A percentile compares a stretch with the other conserved stretches of the same genome.
Conservation (phyloP, 805 yeast genomes). For the Saccharomycopsis sp. region DNA sequence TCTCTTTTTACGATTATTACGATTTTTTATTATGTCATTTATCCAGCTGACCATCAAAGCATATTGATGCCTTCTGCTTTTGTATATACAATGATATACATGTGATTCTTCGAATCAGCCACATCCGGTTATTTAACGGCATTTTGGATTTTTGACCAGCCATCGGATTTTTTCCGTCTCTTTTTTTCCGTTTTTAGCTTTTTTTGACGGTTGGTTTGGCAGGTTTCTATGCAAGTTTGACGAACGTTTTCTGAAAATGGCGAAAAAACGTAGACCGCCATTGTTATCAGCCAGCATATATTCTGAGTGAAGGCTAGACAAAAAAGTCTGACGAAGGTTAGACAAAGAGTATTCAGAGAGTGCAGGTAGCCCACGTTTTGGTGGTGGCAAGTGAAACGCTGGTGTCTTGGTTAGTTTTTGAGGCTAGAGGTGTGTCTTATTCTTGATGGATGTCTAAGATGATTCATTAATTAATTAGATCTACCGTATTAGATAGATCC, state of each 20-base stretch:
- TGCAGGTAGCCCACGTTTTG: too few species aligned
- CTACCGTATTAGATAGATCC: not conserved
- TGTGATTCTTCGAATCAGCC: not conserved
- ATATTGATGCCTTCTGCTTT: not conserved
- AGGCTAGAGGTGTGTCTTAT: not conserved
- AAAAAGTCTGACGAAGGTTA: too few species aligned
- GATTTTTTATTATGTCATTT: too few species aligned
- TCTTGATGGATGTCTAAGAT: not conserved
- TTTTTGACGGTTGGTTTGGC: not conserved
- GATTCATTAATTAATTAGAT: not conserved
- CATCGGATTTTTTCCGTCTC: not conserved
- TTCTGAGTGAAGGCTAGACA: too few species aligned
- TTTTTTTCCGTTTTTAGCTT: not conserved
- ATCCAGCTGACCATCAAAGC: too few species aligned
- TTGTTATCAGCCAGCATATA: not conserved
- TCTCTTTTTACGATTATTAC: not conserved
- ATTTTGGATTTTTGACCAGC: not conserved
- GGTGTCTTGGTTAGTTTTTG: not conserved
- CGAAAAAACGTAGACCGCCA: not conserved
- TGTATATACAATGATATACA: not conserved
- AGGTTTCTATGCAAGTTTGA: not conserved
- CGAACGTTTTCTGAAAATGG: not conserved
- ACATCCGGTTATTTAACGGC: not conserved
- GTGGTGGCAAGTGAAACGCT: not conserved
- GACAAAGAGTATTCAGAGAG: too few species aligned